Evolutionary conservation across 208 protist species (phyloP), one percentile per base, ranked within the genome.

Genomic region (Trypanosomatidae sp.): DNA sequence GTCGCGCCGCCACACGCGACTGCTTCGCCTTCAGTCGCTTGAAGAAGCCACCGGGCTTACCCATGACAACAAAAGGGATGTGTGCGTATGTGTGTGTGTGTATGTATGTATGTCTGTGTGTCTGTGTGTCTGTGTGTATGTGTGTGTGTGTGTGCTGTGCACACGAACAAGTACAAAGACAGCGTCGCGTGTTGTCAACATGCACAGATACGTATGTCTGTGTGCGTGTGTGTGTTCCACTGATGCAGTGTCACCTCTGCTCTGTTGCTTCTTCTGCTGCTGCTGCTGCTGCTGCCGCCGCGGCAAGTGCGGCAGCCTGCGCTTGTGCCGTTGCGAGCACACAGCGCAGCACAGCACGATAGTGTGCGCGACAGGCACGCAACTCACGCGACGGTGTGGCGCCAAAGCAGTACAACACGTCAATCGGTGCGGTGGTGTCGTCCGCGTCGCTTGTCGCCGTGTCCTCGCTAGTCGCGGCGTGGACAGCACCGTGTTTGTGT

Each of bases 1-100:
- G 53, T 28, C 61, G 58, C 19, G 62, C 67, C 2, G 58, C 66
- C 15, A 47, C 27, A 19, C 61, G 61, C 42, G 72, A 69, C 53
- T 91, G 67, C 58, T 87, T 86, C 19, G 70, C 64, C 58, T 85
- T 83, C 2, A 91, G 61, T 38, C 61, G 49, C 54, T 83, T 84
- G 51, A 91, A 91, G 57, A 91, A 91, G 1, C 82, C 82, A 18
- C 73, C 77, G 0, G 76, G 67, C 30, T 80, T 82, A 4, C 76
- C 76, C 76, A 87, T 82, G 6, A 7, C n/a, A 43, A n/a, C 43
- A 18, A 42, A 11, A 43, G 37, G 27, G 7, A 43, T n/a, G 6
- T 42, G 20, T 23, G 20, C 5, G n/a, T n/a, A n/a, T n/a, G n/a
- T n/a, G n/a, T n/a, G 42, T 53, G 15, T 45, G 23, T 30, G 19